Conservation (phyloP, 768 basidiomycete species). For the Lactarius deliciosus region DNA sequence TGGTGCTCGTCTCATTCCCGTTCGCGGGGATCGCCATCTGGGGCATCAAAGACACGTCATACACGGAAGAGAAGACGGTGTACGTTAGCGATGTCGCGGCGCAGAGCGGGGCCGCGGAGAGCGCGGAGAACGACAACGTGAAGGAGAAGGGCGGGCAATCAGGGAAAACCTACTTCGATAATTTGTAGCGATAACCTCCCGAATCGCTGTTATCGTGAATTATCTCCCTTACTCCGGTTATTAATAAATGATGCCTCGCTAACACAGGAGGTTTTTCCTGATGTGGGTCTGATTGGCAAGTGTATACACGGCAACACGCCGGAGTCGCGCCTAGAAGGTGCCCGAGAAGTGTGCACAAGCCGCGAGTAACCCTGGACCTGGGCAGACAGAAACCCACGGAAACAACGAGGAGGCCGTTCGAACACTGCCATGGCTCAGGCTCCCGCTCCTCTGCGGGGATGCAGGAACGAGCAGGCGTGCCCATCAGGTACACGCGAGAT, state of each 20-base stretch:
- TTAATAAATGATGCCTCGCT: too few species aligned
- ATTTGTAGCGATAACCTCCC: too few species aligned
- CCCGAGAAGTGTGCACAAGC: neutral
- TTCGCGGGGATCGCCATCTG: slow-evolving; percentile 38
- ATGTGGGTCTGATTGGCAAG: neutral
- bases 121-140: slow-evolving; percentile 9
- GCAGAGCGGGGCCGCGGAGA: neutral
- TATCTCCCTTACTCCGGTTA: too few species aligned
- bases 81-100: slow-evolving; percentile 34
- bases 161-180: too few species aligned
- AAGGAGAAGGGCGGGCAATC: neutral
- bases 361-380: neutral
- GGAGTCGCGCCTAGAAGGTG: neutral
- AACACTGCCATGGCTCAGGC: neutral
- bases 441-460: neutral
- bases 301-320: neutral
- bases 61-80: slow-evolving; percentile 38
- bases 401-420: neutral
- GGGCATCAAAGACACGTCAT: slow-evolving; percentile 41
- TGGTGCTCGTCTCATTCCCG: slow-evolving; percentile 40
- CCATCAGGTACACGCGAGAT: neutral
- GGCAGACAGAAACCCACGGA: neutral
- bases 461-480: neutral
- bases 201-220: too few species aligned
- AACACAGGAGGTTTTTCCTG: too few species aligned